Percentiles rank a stretch among this genome's conserved stretches.
Evolutionary conservation across 169 alveolate genomes (phyloP).

Genomic region (Toxoplasma gondii): DNA sequence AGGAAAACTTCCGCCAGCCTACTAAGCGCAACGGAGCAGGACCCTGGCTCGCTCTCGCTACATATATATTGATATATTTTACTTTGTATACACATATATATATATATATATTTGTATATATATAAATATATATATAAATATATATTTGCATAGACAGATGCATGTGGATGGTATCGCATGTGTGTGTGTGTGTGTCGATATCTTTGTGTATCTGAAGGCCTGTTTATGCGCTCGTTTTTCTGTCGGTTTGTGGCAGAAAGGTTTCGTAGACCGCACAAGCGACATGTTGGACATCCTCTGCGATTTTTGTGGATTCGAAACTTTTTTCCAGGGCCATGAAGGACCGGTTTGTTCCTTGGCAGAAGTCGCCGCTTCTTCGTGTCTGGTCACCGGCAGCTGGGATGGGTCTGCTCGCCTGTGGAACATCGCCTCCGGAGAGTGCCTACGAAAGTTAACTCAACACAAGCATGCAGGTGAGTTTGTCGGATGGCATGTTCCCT

Average conservation of each 20-base stretch:
- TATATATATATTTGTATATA: background rate
- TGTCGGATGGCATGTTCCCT: background rate
- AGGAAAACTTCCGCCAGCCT: no score
- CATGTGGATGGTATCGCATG: background rate
- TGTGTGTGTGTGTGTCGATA: background rate
- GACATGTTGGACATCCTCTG: no score
- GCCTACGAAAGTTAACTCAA: background rate
- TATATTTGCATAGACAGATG: background rate
- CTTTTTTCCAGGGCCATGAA: conserved; percentile 18
- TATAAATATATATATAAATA: background rate
- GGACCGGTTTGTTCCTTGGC: conserved; percentile 23
- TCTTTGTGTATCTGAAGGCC: background rate
- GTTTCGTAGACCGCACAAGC: no score
- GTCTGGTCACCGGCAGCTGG: conserved; percentile 57
- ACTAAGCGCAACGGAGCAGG: no score
- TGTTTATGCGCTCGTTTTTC: no score
- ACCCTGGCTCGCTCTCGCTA: background rate
- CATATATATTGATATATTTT: background rate
- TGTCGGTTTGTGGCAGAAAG: no score
- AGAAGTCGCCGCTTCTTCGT: background rate
- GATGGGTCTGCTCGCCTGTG: conserved; percentile 61
- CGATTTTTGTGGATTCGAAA: no score
- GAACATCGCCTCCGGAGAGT: conserved; percentile 27
- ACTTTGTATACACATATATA: background rate
- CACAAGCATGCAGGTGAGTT: conserved; percentile 48